A percentile compares a stretch with the other conserved stretches of the same genome.
phyloP scores from a whole-genome alignment of 805 yeast species.

The Starmerella sp. region DNA sequence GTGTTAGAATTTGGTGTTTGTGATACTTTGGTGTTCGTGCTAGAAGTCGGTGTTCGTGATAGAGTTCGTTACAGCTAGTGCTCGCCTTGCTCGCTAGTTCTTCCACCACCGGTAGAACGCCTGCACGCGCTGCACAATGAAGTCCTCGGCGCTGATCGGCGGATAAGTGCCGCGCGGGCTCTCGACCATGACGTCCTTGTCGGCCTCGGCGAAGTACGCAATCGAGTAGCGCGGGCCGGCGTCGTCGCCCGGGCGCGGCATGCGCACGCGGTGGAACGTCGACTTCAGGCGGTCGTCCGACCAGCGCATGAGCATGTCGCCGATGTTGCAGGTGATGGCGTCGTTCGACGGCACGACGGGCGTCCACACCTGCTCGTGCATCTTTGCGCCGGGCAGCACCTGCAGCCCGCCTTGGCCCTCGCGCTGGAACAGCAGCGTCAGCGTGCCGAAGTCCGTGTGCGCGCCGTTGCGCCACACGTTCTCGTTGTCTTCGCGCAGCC shows the following conservation, averaged over 20 bases:
- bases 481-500: slow-evolving; percentile 3
- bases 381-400: slow-evolving; percentile 16
- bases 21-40: too few relatives aligned
- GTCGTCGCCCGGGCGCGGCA: slow-evolving; percentile 11
- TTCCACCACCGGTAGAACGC: too few relatives aligned
- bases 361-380: slow-evolving; percentile 11
- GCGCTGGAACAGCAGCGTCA: slow-evolving; percentile 17
- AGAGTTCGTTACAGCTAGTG: too few relatives aligned
- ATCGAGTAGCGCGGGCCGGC: slow-evolving; percentile 12
- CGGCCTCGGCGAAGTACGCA: slow-evolving; percentile 16
- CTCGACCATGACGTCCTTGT: slow-evolving; percentile 10
- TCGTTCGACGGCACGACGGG: slow-evolving; percentile 11
- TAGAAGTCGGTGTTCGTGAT: too few relatives aligned
- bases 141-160: slow-evolving; percentile 11
- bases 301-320: slow-evolving; percentile 21
- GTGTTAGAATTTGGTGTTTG: too few relatives aligned
- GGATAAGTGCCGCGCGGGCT: slow-evolving; percentile 12
- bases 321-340: slow-evolving; percentile 18
- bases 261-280: slow-evolving; percentile 16
- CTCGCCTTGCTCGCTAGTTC: too few relatives aligned
- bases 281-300: slow-evolving; percentile 14
- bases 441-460: slow-evolving; percentile 14
- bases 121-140: slow-evolving; percentile 7
- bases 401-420: slow-evolving; percentile 17
- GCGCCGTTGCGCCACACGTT: slow-evolving; percentile 18